Conservation (phyloP, 2,329 filamentous ascomycete species). For the Aspergillus amoenus region DNA sequence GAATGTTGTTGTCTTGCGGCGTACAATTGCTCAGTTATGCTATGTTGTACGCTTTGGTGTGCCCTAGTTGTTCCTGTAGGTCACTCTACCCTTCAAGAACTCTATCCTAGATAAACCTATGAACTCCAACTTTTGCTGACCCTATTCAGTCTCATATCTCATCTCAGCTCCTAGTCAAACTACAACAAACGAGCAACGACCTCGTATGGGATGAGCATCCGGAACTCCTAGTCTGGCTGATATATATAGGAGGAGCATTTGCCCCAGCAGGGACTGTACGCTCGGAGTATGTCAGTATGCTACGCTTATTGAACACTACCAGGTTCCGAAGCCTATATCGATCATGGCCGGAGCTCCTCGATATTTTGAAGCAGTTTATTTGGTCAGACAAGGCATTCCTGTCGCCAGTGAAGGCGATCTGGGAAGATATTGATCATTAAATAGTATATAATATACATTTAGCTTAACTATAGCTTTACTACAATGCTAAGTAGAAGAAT, state of each 20-base stretch:
- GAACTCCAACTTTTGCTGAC: too few relatives aligned
- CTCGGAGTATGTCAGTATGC: neutral
- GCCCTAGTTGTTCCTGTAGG: constrained; percentile 5
- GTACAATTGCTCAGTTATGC: constrained; percentile 2
- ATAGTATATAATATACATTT: too few relatives aligned
- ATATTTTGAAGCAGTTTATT: neutral
- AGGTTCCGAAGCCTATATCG: neutral
- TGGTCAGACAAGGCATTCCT: constrained; percentile 6
- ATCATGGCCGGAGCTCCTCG: neutral
- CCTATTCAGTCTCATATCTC: neutral
- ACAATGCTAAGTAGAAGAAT: too few relatives aligned
- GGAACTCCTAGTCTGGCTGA: neutral
- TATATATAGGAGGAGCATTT: constrained; percentile 4
- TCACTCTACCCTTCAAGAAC: too few relatives aligned
- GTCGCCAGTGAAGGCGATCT: constrained; percentile 1
- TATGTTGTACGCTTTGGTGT: constrained; percentile 8
- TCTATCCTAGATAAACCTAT: neutral
- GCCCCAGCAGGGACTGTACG: neutral
- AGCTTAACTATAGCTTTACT: too few relatives aligned
- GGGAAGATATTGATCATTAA: neutral
- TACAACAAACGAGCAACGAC: neutral
- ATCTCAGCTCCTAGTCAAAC: neutral
- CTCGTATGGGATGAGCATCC: neutral
- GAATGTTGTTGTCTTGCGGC: constrained; percentile 6
- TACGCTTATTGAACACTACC: neutral